A percentile compares a stretch with the other conserved stretches of the same genome.
These are phyloP conservation scores for Debaryomyces udenii DNA, from an alignment of 1,139 yeast species.

Conservation along the genomic window DNA sequence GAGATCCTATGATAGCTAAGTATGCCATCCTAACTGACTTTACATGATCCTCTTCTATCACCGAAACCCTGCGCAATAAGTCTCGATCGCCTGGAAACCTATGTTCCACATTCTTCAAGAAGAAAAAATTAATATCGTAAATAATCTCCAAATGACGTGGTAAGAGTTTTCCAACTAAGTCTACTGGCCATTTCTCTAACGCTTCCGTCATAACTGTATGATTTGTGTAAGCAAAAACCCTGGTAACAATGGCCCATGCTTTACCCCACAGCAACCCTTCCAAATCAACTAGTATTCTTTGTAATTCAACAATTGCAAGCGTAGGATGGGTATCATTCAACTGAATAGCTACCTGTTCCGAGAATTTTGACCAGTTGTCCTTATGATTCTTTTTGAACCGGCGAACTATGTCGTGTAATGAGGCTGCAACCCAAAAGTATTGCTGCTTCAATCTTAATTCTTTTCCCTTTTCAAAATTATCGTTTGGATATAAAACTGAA, in stretches of 20 bases:
- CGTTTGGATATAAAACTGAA: slow-evolving; percentile 90
- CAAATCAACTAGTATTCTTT: slow-evolving; percentile 80
- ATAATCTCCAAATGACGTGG: slow-evolving; percentile 94
- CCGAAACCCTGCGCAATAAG: slow-evolving; percentile 70
- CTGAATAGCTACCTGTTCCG: slow-evolving; percentile 89
- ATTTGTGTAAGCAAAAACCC: slow-evolving; percentile 88
- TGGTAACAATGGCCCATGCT: slow-evolving; percentile 84
- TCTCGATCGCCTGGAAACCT: slow-evolving; percentile 74
- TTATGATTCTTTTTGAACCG: slow-evolving; percentile 81
- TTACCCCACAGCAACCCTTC: slow-evolving; percentile 80
- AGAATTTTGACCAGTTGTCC: slow-evolving; percentile 74
- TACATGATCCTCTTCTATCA: slow-evolving; percentile 79
- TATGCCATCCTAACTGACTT: slow-evolving; percentile 92
- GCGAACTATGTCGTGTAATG: slow-evolving; percentile 87
- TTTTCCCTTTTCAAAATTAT: slow-evolving; percentile 88
- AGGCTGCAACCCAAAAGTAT: slow-evolving; percentile 96
- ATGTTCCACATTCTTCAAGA: slow-evolving; percentile 75
- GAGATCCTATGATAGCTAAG: slow-evolving; percentile 90
- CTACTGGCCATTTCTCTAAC: slow-evolving; percentile 93
- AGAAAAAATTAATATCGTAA: slow-evolving; percentile 80
- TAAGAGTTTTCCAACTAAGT: slow-evolving; percentile 70
- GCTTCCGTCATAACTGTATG: slow-evolving; percentile 97
- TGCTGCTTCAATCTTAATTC: slow-evolving; percentile 93
- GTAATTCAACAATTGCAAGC: slow-evolving; percentile 85
- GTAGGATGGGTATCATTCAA: slow-evolving; percentile 96